Evolutionary conservation across 2,329 filamentous ascomycete species (phyloP).

Genomic region (Colletotrichum sp.): DNA sequence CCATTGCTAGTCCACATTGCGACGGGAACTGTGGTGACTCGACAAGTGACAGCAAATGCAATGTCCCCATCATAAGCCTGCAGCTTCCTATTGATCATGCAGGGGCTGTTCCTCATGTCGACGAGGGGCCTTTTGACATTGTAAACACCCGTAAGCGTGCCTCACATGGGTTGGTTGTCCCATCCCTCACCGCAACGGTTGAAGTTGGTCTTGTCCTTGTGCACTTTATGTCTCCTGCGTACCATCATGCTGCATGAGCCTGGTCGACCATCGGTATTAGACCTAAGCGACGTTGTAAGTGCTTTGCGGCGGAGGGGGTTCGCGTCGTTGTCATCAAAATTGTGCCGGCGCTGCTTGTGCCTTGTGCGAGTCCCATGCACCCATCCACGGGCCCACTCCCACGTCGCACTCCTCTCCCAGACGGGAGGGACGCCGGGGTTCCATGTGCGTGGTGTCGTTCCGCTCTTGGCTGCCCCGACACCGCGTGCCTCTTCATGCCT

Average conservation of each 20-base stretch:
- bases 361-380: slow-evolving; percentile 9
- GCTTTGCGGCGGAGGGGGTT: background rate
- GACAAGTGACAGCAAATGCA: background rate
- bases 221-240: background rate
- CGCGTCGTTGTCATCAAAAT: background rate
- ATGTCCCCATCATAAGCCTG: background rate
- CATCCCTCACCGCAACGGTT: background rate
- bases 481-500: slow-evolving; percentile 8
- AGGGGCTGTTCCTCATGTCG: background rate
- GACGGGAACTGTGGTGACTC: background rate
- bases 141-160: background rate
- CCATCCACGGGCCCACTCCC: background rate
- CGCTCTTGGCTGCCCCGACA: background rate
- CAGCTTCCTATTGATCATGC: background rate
- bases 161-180: background rate
- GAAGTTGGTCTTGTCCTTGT: background rate
- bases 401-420: slow-evolving; percentile 14
- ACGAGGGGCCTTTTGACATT: background rate
- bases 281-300: background rate
- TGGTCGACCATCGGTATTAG: background rate
- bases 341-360: background rate
- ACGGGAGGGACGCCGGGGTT: slow-evolving; percentile 7
- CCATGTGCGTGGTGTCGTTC: slow-evolving; percentile 13
- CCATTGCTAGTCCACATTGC: background rate
- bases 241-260: background rate